These are phyloP conservation scores for Fusarium nodosum DNA, from an alignment of 2,329 filamentous ascomycete genomes.

Conservation along the genomic window DNA sequence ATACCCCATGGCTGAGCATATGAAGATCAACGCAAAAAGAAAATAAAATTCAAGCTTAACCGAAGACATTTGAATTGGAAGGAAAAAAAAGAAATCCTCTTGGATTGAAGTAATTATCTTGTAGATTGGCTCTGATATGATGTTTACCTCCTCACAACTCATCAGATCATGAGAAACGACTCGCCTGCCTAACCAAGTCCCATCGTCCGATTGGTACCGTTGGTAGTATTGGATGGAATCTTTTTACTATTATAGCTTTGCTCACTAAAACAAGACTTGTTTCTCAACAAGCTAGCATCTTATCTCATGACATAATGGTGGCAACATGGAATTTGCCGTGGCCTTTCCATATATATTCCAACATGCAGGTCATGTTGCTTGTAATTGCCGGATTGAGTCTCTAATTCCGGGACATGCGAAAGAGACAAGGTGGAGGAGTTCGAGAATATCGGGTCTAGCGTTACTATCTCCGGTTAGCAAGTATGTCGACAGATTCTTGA, in stretches of 20 bases:
- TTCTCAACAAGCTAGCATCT: neutral
- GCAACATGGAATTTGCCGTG: neutral
- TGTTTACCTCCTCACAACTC: too few species aligned
- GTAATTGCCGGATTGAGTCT: conserved; percentile 3
- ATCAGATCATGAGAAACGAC: neutral
- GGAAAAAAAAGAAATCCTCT: neutral
- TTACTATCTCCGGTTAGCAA: neutral
- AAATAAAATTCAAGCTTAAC: neutral
- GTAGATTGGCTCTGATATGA: neutral
- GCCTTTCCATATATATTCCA: neutral
- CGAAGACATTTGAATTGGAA: fast-evolving
- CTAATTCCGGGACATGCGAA: neutral
- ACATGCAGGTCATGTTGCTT: neutral
- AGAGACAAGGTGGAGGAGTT: neutral
- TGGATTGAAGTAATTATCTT: neutral
- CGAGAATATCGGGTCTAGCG: neutral
- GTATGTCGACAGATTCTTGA: neutral
- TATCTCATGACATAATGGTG: conserved; percentile 3
- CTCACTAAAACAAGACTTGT: neutral
- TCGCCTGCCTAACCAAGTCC: neutral
- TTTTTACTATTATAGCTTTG: neutral
- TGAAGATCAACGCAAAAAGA: neutral
- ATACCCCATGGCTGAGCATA: neutral
- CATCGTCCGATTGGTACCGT: neutral
- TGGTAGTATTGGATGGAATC: neutral